Percentiles rank a stretch among this genome's conserved stretches.
Conservation (phyloP, 331 rosid species). For the Quercus tomentella region DNA sequence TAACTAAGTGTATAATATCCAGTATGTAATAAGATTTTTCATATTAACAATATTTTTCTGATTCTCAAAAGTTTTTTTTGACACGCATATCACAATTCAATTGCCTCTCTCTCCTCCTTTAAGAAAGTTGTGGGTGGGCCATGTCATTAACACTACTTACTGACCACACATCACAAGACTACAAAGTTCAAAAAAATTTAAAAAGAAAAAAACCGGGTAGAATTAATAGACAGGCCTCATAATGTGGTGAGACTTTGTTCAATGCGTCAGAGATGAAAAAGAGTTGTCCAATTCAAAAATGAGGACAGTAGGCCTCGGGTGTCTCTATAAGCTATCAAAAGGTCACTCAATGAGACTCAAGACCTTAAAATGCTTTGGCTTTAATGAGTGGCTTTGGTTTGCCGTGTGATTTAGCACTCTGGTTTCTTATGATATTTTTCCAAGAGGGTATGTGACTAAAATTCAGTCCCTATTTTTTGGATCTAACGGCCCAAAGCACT, state of each 20-base stretch:
- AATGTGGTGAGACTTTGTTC: slow-evolving; percentile 28
- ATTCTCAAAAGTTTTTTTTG: background rate
- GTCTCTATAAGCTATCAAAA: slow-evolving; percentile 33
- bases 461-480: background rate
- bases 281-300: slow-evolving; percentile 29
- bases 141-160: slow-evolving; percentile 5
- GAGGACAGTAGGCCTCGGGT: slow-evolving; percentile 14
- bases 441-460: background rate
- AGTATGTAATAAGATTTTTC: no score
- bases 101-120: background rate
- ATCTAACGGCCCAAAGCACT: background rate
- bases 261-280: slow-evolving; percentile 1
- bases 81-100: background rate
- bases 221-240: slow-evolving; percentile 14
- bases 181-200: background rate
- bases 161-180: slow-evolving; percentile 19
- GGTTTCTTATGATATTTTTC: slow-evolving; percentile 13
- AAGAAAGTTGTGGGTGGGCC: slow-evolving; percentile 16
- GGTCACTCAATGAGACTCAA: slow-evolving; percentile 35
- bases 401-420: slow-evolving; percentile 13
- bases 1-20: no score
- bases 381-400: slow-evolving; percentile 25
- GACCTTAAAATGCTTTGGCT: slow-evolving; percentile 25
- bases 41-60: no score
- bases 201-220: background rate